Base-by-base conservation (phyloP, 2,329 filamentous ascomycete species). In the Corynespora cassiicola region DNA sequence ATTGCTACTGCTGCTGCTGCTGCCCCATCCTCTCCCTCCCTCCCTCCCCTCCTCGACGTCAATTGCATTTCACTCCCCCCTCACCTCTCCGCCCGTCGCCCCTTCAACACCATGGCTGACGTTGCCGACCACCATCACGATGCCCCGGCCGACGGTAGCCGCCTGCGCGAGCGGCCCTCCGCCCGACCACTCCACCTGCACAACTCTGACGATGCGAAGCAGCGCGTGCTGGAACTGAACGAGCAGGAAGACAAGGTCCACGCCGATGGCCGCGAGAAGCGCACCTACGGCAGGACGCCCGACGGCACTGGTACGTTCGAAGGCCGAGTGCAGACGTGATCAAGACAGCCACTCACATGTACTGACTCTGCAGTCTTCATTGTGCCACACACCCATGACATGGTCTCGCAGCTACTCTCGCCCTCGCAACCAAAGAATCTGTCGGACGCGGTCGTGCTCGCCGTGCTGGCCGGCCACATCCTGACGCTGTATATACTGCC, bases 361-460 rank as follows among this genome's bases (percentile, higher is more conserved):
- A 41, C 57, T 61, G 40, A 65, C 45, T 29, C 31, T 14, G 31
- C 61, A 97, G 94, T 96, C 59, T 99, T 99, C 66, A 87, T 90
- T 42, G 94, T 99, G 37, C 94, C 94, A 31, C 86, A 90, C 47
- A 99, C 94, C 39, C 90, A 96, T 77, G 94, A 99, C 73, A 97
- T 99, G 94, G 92, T 99, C 56, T 95, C 92, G 34, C 94, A 97
- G 73, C 81, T 99, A 38, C 83, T 99, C 56, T 94, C 95, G 58
- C 94, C 94, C 34, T 88, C 87, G 53, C 87, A 97, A 66, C 90
- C 94, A 36, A 99, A 99, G 77, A 97, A 97, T 66, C 68, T 95
- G 24, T 94, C 90, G 45, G 94, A 99, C 70, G 72, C 84, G 41
- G 64, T 87, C 42, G 90, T 99, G 50, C 78, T 99, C 40, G 78